Evolutionary conservation across 805 yeast genomes (phyloP).

Genomic region (Priceomyces fermenticarens): DNA sequence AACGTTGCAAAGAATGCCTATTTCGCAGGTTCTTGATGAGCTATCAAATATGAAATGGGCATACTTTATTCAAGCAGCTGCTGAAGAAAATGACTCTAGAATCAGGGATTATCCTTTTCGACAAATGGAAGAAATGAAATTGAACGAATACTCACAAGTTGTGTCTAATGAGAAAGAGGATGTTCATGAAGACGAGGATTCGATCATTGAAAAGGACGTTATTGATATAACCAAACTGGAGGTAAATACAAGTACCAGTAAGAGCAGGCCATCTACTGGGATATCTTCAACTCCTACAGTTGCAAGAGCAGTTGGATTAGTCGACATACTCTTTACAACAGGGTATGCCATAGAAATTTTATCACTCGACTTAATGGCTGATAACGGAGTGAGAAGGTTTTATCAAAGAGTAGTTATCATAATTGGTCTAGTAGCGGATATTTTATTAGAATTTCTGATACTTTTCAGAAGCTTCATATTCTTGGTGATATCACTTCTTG

Average conservation of each 20-base stretch:
- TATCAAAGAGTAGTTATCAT: no score
- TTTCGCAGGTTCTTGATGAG: constrained; percentile 15
- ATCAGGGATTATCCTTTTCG: background rate
- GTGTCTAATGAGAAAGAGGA: background rate
- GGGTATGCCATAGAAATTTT: no score
- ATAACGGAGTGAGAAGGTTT: no score
- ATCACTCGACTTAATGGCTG: no score
- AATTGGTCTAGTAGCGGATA: no score
- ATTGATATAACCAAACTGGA: constrained; percentile 1
- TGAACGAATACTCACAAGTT: background rate
- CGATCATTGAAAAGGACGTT: constrained; percentile 1
- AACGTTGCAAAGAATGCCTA: constrained; percentile 5
- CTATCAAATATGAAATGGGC: constrained; percentile 21
- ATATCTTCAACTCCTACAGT: no score
- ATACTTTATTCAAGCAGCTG: constrained; percentile 3
- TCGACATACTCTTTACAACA: no score
- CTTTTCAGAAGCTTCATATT: no score
- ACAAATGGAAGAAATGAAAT: background rate
- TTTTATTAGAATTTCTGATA: no score
- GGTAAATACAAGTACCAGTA: background rate
- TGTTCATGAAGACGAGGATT: background rate
- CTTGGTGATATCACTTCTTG: no score
- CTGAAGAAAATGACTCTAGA: background rate
- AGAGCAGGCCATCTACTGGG: no score
- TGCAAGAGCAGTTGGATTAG: no score